Evolutionary conservation across 331 rosid species (phyloP).

Genomic region (Arachis monticola): DNA sequence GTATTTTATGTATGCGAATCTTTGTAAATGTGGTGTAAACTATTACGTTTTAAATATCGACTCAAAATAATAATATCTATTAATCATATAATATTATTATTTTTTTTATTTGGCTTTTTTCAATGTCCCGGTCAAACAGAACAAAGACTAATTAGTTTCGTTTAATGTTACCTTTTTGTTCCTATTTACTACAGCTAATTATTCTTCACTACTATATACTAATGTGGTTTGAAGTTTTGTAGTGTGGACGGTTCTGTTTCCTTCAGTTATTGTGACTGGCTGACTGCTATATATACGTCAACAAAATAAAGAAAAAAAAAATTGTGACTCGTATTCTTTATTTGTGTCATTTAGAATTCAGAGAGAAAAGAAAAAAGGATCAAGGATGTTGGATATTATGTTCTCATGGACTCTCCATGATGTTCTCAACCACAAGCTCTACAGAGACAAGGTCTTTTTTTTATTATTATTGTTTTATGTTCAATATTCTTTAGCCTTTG

Average conservation of each 20-base stretch:
- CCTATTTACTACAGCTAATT: no score
- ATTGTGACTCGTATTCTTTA: background rate
- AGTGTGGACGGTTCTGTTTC: background rate
- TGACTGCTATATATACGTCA: no score
- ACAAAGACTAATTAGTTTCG: no score
- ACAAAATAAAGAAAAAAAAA: background rate
- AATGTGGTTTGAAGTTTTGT: background rate
- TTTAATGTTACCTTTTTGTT: no score
- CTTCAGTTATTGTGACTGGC: background rate
- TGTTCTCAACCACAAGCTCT: constrained; percentile 44
- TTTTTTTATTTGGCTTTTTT: no score
- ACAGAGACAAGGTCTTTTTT: constrained; percentile 47
- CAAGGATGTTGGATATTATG: constrained; percentile 40
- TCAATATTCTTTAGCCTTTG: background rate
- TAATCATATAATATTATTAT: no score
- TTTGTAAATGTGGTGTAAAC: no score
- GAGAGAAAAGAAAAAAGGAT: background rate
- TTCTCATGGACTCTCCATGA: constrained; percentile 58
- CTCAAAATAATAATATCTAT: no score
- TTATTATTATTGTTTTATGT: background rate
- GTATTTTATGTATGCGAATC: no score
- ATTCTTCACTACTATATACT: no score
- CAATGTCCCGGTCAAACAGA: no score
- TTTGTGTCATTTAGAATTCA: background rate
- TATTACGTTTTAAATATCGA: no score